Evolutionary conservation across 768 basidiomycete species (phyloP).

Genomic region (Termitomyces sp.): DNA sequence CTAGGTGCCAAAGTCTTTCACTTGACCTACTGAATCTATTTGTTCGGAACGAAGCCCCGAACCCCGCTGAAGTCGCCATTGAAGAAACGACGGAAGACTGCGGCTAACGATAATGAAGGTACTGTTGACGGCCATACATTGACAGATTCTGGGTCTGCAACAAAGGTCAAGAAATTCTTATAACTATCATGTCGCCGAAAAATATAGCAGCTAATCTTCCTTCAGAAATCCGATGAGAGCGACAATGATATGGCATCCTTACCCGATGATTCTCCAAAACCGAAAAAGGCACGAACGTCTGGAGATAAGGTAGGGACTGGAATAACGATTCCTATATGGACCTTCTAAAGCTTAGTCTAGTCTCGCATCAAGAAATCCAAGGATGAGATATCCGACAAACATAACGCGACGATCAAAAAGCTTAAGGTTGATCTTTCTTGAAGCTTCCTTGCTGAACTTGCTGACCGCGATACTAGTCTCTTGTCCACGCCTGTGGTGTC

Average conservation of each 20-base stretch:
- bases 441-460: background rate
- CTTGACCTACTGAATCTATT: background rate
- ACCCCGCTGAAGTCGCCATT: background rate
- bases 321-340: background rate
- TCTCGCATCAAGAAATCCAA: conserved; percentile 17
- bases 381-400: conserved; percentile 34
- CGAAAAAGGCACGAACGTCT: conserved; percentile 7
- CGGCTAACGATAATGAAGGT: conserved; percentile 3
- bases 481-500: conserved; percentile 71
- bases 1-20: background rate
- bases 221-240: conserved; percentile 27
- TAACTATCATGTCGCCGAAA: background rate
- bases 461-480: conserved; percentile 34
- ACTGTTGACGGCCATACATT: background rate
- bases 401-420: conserved; percentile 70
- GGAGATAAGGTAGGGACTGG: conserved; percentile 17
- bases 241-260: conserved; percentile 60
- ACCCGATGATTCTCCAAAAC: conserved; percentile 52
- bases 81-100: conserved; percentile 11
- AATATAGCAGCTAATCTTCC: background rate
- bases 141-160: background rate
- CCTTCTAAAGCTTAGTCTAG: conserved; percentile 5
- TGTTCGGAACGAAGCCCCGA: background rate
- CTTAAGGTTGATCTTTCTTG: conserved; percentile 49
- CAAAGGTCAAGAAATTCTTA: background rate